A percentile compares a stretch with the other conserved stretches of the same genome.
These are phyloP conservation scores for Delphinella strobiligena DNA, from an alignment of 2,329 filamentous ascomycete genomes.

Conservation along the genomic window DNA sequence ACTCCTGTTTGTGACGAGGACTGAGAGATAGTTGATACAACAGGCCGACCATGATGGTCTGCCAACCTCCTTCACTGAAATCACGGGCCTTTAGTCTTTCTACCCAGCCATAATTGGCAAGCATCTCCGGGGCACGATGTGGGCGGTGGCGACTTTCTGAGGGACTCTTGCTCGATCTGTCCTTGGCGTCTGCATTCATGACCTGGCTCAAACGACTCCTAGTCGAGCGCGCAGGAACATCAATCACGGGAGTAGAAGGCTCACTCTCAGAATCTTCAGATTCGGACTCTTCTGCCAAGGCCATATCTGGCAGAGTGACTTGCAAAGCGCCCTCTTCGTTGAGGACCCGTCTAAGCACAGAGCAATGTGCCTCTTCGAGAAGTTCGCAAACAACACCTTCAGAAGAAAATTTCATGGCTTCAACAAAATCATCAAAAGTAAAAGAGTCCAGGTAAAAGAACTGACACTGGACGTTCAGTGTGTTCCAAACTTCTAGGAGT, in stretches of 20 bases:
- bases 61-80: constrained; percentile 82
- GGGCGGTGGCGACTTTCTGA: constrained; percentile 13
- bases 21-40: constrained; percentile 74
- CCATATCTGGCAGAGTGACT: constrained; percentile 63
- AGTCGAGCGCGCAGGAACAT: constrained; percentile 68
- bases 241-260: constrained; percentile 48
- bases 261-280: constrained; percentile 51
- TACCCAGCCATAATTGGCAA: constrained; percentile 69
- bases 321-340: constrained; percentile 69
- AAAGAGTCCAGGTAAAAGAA: constrained; percentile 92
- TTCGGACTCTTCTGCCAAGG: constrained; percentile 59
- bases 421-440: constrained; percentile 90
- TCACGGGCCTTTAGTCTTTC: constrained; percentile 72
- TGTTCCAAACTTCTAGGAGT: constrained; percentile 88
- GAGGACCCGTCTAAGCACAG: constrained; percentile 77
- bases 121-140: constrained; percentile 65
- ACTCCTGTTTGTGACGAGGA: constrained; percentile 55
- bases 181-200: constrained; percentile 55
- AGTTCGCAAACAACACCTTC: constrained; percentile 68
- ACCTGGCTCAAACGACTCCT: constrained; percentile 62
- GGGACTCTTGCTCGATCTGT: constrained; percentile 7
- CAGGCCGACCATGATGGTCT: constrained; percentile 76
- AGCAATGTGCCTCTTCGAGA: constrained; percentile 82
- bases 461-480: constrained; percentile 94
- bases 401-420: constrained; percentile 69